Evolutionary conservation across 2,329 filamentous ascomycete species (phyloP), one percentile per base, ranked within the genome.

Genomic region (Penicillium sp.): DNA sequence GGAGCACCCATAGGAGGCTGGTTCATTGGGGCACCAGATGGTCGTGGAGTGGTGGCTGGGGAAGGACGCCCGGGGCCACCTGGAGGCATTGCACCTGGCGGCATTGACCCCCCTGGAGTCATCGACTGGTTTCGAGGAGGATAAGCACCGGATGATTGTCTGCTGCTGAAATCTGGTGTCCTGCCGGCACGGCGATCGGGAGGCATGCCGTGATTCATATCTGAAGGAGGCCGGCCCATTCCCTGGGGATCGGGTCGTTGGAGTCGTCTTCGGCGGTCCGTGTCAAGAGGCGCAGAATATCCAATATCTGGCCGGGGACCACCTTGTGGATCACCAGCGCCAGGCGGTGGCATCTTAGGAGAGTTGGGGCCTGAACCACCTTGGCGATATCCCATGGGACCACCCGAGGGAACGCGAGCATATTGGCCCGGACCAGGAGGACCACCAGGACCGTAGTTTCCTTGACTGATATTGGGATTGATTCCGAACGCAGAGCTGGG

Each of bases 401-500:
- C 66, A n/a, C 47, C 52, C 26, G 56, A 53, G n/a, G 51, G 56
- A 30, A 53, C 49, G 18, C 56, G 56, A 23, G 47, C 52, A 51
- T 58, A 58, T 26, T 46, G 12, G 21, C 61, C 65, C 42, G 68
- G 71, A 57, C 61, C 51, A 16, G 45, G 52, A 26, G 61, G 58
- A n/a, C 61, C 60, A 26, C 60, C 62, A 1, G 60, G 59, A 23
- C 65, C 69, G 55, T 72, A 72, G 20, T 63, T 63, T 8, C 71
- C 69, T n/a, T 74, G 63, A 53, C 74, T 74, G 55, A 79, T 71
- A 57, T 77, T 78, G 14, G 76, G 76, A 55, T 79, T 79, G 60
- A 78, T 76, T 11, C 74, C 75, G 63, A 79, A 79, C 14, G 76
- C 76, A 42, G 76, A 78, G 50, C 71, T 75, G 42, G 75, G 73